Conservation (phyloP, 371 early-diverging fungal genomes). For the Dichotomocladium elegans region DNA sequence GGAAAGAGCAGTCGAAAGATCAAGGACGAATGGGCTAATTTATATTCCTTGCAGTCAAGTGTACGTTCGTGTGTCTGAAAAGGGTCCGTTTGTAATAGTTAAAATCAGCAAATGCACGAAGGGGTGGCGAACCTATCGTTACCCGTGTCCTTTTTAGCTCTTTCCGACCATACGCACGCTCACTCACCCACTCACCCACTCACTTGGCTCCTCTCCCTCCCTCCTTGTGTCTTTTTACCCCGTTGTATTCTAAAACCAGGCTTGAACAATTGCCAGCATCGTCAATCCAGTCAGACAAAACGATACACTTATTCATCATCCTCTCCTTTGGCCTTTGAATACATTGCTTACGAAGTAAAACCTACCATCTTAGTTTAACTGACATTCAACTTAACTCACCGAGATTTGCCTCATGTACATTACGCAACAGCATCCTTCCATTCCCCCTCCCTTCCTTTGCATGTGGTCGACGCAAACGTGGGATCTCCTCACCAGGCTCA, state of each 20-base stretch:
- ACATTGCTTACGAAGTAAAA: too few relatives aligned
- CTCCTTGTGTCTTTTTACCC: constrained; percentile 1
- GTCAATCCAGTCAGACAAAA: background rate
- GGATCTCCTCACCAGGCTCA: constrained; percentile 10
- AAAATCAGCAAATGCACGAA: constrained; percentile 4
- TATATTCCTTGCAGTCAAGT: constrained; percentile 8
- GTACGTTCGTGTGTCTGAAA: too few relatives aligned
- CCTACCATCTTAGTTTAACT: too few relatives aligned
- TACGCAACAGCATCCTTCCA: background rate
- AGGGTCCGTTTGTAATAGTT: background rate
- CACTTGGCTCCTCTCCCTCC: background rate
- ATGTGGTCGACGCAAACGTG: constrained; percentile 15
- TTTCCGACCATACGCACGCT: background rate
- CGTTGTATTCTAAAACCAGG: constrained; percentile 6
- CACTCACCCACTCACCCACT: background rate
- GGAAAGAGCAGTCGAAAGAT: background rate
- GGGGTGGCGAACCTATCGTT: constrained; percentile 13
- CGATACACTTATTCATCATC: too few relatives aligned
- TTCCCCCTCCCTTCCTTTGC: constrained; percentile 17
- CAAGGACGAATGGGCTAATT: constrained; percentile 1
- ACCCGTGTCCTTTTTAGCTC: background rate
- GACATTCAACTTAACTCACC: too few relatives aligned
- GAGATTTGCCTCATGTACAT: too few relatives aligned
- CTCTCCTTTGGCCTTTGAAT: too few relatives aligned
- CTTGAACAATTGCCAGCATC: background rate